phyloP scores from a whole-genome alignment of 2,329 filamentous ascomycete genomes.

The Colletotrichum lindemuthianum region DNA sequence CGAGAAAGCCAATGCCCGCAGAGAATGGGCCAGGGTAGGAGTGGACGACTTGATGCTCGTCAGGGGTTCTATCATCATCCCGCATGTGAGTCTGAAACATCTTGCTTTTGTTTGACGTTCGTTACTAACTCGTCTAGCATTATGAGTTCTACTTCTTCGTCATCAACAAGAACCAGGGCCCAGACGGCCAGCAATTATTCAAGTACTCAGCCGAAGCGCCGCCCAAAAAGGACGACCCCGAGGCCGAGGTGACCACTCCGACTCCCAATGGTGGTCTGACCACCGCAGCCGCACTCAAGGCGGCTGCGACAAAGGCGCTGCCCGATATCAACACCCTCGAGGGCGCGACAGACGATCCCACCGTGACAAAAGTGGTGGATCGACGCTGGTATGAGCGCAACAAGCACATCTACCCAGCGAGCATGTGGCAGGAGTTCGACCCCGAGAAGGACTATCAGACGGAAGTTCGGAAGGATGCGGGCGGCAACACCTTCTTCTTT shows the following conservation, averaged over 20 bases:
- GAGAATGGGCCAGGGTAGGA: conserved; percentile 91
- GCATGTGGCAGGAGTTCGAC: conserved; percentile 94
- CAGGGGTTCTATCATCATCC: conserved; percentile 88
- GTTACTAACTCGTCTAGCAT: conserved; percentile 68
- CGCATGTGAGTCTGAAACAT: conserved; percentile 75
- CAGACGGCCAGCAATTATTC: conserved; percentile 79
- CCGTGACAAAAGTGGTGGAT: conserved; percentile 92
- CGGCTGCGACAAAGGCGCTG: conserved; percentile 48
- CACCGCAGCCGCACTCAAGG: conserved; percentile 47
- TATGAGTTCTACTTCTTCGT: conserved; percentile 98
- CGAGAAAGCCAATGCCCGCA: conserved; percentile 72
- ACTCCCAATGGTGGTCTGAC: conserved; percentile 44
- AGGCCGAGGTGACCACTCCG: conserved; percentile 32
- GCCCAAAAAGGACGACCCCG: conserved; percentile 24
- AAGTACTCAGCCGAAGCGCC: conserved; percentile 71
- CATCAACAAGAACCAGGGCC: conserved; percentile 83
- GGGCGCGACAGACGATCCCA: conserved; percentile 80
- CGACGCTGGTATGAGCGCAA: conserved; percentile 96
- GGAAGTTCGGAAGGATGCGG: conserved; percentile 81
- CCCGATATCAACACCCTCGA: conserved; percentile 70
- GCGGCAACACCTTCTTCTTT: conserved; percentile 95
- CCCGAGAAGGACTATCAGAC: conserved; percentile 85
- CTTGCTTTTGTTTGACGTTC: conserved; percentile 13
- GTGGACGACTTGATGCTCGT: conserved; percentile 97
- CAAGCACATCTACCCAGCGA: conserved; percentile 98